These are phyloP conservation scores for Candida jianshihensis DNA, from an alignment of 805 yeast genomes.

Conservation along the genomic window DNA sequence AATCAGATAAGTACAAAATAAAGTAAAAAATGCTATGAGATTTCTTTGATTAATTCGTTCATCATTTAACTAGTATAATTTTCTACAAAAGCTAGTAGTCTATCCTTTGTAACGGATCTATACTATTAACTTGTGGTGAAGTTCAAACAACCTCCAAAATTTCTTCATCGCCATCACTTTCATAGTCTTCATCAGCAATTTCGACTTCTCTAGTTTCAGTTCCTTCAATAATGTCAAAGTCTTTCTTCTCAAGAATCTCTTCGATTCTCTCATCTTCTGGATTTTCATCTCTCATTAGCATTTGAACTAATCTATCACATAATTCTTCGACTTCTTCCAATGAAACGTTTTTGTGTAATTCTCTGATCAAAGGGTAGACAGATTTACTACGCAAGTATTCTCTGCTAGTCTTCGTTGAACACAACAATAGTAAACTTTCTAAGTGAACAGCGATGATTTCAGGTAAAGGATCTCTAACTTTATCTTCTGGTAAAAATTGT, in stretches of 20 bases:
- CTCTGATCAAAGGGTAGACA: conserved; percentile 82
- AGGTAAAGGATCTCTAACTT: conserved; percentile 64
- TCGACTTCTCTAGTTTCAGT: conserved; percentile 29
- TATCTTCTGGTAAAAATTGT: conserved; percentile 70
- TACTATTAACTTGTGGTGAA: not conserved
- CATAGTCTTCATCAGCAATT: conserved; percentile 12
- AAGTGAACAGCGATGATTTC: conserved; percentile 65
- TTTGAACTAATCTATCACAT: conserved; percentile 80
- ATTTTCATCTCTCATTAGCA: conserved; percentile 87
- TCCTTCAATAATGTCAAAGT: conserved; percentile 38
- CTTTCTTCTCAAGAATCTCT: conserved; percentile 38
- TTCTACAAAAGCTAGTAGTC: not conserved
- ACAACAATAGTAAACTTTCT: conserved; percentile 72
- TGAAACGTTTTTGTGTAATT: conserved; percentile 58
- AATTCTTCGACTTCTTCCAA: conserved; percentile 51
- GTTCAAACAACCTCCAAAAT: conserved; percentile 29
- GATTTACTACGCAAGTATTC: conserved; percentile 73
- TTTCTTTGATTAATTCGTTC: too few species aligned
- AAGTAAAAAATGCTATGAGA: not conserved
- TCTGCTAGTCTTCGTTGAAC: conserved; percentile 69
- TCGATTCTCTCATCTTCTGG: conserved; percentile 38
- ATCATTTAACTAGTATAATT: too few species aligned
- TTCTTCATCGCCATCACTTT: conserved; percentile 21
- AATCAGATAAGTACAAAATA: not conserved
- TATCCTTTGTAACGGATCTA: too few species aligned